Conservation (phyloP, 169 alveolate genomes). For the Theileria luwenshuni region DNA sequence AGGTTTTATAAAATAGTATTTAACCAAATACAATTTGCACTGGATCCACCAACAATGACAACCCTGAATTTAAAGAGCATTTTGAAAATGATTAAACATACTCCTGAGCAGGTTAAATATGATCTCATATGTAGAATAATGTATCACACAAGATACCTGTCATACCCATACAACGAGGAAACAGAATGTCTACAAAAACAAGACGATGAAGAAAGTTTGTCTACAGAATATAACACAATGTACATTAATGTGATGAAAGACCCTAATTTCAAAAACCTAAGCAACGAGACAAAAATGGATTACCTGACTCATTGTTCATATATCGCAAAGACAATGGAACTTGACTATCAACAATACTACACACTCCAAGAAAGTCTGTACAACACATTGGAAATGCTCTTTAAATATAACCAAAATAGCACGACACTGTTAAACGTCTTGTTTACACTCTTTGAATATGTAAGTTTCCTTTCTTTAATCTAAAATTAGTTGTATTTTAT, state of each 20-base stretch:
- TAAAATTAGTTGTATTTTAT: neutral
- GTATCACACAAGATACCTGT: slow-evolving; percentile 7
- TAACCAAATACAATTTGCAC: slow-evolving; percentile 4
- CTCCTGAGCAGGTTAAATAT: neutral
- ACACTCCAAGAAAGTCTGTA: neutral
- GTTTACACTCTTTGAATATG: slow-evolving; percentile 6
- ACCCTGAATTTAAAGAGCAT: neutral
- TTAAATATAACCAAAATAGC: slow-evolving; percentile 1
- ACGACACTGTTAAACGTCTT: neutral
- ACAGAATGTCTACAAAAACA: neutral
- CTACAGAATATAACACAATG: neutral
- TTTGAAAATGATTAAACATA: neutral
- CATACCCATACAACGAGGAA: slow-evolving; percentile 1
- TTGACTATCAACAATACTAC: neutral
- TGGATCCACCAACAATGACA: neutral
- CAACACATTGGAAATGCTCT: slow-evolving; percentile 5
- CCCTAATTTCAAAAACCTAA: neutral
- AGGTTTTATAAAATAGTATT: neutral
- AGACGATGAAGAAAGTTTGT: slow-evolving; percentile 9
- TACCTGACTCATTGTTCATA: slow-evolving; percentile 15
- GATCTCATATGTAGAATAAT: slow-evolving; percentile 2
- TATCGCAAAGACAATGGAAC: neutral
- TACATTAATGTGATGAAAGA: neutral
- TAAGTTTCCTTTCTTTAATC: neutral
- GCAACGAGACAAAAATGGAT: neutral